Evolutionary conservation across 2,329 filamentous ascomycete species (phyloP), one percentile per base, ranked within the genome.

Genomic region (Alternaria sp.): DNA sequence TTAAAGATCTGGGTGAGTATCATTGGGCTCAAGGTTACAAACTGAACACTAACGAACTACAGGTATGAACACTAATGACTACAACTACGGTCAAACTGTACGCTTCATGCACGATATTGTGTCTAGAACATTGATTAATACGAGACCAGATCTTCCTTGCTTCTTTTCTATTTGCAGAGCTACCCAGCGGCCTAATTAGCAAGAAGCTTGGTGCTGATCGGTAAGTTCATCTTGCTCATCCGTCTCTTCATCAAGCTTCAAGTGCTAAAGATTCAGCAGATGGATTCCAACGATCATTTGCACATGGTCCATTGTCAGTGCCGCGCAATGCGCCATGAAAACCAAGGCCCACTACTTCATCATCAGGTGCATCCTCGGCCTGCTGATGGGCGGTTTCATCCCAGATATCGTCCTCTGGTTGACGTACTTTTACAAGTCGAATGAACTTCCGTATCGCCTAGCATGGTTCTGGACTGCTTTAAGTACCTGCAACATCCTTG

Each of bases 121-220:
- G 9, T 48, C 7, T 8, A 6, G 12, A 6, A 39, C 1, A 14
- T 32, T 9, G 9, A 54, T 64, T 69, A 8, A 67, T 7, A 30
- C 43, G 5, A 41, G n/a, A 34, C 11, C 58, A 70, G 62, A 72
- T 75, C 2, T 75, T 74, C 32, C 63, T 75, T 0, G 72, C 81
- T 0, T 75, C 76, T 0, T 85, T 85, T 56, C 74, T 85, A 2
- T 76, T 79, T 1, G 82, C 83, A 5, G 83, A 85, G 44, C 70
- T 85, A 0, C 83, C 83, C 3, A 83, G 82, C 48, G 82, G 82
- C 16, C 71, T 86, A 3, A 75, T 85, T 51, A 84, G 81, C 56
- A 85, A 85, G 72, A 83, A 82, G 53, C 67, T 85, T 7, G 83
- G 84, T 9, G 82, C 83, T 0, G 82, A 85, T 63, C 66, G 76